Evolutionary conservation across 2,329 filamentous ascomycete species (phyloP), one percentile per base, ranked within the genome.

Genomic region (Cordyceps pruinosa): DNA sequence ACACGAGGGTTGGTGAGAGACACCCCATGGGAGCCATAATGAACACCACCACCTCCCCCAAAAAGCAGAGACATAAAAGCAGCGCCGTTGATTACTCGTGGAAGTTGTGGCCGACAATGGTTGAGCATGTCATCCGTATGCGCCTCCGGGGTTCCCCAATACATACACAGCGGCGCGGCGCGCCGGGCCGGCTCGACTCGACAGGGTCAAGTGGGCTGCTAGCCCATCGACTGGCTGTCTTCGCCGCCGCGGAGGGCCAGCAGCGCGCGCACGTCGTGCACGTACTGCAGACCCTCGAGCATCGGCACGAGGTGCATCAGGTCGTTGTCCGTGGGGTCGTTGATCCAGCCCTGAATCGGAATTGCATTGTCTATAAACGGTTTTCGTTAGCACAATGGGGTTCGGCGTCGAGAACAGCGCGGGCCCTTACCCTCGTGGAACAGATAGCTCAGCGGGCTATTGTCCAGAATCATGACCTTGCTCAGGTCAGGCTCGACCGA

Each of bases 281-380:
- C 92, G 73, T 97, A 96, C 75, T 97, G 94, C 67, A 99, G 75
- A 19, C 90, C 94, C 74, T 99, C 94, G 45, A 99, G 79, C 66
- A 97, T 78, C 32, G 94, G 94, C 58, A 99, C 86, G 59, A 99
- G 80, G 72, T 97, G 90, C 72, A 97, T 81, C 63, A 99, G 79
- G 69, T 97, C 93, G 70, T 92, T 94, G 74, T 99, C 94, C 26
- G 94, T 97, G 23, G 94, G 94, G 74, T 99, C 94, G 72, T 87
- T 96, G 75, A 99, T 97, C 94, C 94, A 99, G 68, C 94, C 94
- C 76, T 97, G 93, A 69, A 99, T 97, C 3, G 94, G 94, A 67
- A 99, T 97, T 51, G 94, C 94, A 75, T 99, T 99, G 72, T 99
- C 94, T 99, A 30, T 10, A 42, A 6, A 58, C 10, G n/a, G 6